phyloP scores from a whole-genome alignment of 257 asterid genomes.

The Ligustrum vulgare region DNA sequence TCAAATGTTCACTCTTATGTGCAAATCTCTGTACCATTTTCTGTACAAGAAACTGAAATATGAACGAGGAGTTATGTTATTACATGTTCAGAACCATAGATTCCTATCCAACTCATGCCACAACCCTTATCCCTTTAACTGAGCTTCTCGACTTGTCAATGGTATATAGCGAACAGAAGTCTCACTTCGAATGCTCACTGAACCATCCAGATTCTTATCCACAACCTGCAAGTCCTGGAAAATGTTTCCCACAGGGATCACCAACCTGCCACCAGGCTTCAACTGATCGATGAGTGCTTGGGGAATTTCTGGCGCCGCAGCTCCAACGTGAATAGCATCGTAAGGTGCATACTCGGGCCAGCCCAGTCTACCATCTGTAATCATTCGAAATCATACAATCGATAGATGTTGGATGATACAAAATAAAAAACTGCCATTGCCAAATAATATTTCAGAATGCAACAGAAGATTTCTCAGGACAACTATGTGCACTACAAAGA shows the following conservation, averaged over 20 bases:
- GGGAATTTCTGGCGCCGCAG: constrained; percentile 90
- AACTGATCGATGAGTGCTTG: constrained; percentile 74
- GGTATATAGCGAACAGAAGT: constrained; percentile 90
- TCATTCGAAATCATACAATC: constrained; percentile 50
- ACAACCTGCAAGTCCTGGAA: constrained; percentile 84
- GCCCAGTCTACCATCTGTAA: constrained; percentile 88
- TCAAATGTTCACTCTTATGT: neutral
- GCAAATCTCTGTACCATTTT: neutral
- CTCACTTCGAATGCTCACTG: constrained; percentile 54
- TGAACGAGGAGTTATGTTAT: neutral
- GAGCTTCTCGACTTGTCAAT: constrained; percentile 81
- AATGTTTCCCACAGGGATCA: constrained; percentile 83
- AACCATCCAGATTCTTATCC: constrained; percentile 74
- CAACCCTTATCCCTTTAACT: constrained; percentile 48
- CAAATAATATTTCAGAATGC: neutral
- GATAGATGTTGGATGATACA: no score
- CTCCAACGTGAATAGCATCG: constrained; percentile 97
- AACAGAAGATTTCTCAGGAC: neutral
- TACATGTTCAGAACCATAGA: neutral
- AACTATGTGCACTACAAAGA: no score
- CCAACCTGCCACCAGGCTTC: constrained; percentile 94
- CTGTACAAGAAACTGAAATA: neutral
- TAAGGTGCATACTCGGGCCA: constrained; percentile 91
- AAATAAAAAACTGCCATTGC: neutral
- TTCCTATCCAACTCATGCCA: neutral